A percentile compares a stretch with the other conserved stretches of the same genome.
These are phyloP conservation scores for Erysimum cheiri DNA, from an alignment of 441 rosid genomes.

Conservation along the genomic window DNA sequence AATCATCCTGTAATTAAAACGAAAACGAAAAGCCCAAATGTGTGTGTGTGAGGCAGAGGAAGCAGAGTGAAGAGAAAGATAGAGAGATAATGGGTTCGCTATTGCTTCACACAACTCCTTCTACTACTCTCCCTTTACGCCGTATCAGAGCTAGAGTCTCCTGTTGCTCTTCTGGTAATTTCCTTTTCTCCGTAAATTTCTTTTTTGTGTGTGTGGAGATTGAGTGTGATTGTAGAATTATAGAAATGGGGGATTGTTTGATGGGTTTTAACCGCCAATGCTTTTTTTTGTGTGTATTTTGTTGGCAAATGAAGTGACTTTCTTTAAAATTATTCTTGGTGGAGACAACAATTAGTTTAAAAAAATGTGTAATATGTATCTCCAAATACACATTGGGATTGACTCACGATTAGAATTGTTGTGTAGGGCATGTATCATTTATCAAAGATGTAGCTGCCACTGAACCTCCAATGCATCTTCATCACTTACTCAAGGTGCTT, in stretches of 20 bases:
- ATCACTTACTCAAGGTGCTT: slow-evolving; percentile 70
- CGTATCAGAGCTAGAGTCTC: slow-evolving; percentile 40
- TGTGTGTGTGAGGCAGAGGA: not conserved
- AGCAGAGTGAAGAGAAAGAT: slow-evolving; percentile 1
- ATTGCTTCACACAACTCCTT: slow-evolving; percentile 36
- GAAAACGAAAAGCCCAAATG: slow-evolving; percentile 12
- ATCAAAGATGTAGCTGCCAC: slow-evolving; percentile 73
- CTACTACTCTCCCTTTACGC: slow-evolving; percentile 36
- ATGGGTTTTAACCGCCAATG: not conserved
- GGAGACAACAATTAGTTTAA: slow-evolving; percentile 1
- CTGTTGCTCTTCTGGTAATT: slow-evolving; percentile 42
- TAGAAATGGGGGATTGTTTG: not conserved
- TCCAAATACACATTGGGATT: slow-evolving; percentile 10
- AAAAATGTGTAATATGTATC: not conserved
- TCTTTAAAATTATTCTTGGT: not conserved
- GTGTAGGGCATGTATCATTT: slow-evolving; percentile 72
- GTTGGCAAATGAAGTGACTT: slow-evolving; percentile 17
- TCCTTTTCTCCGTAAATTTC: not conserved
- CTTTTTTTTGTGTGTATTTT: not conserved
- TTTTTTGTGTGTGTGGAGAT: not conserved
- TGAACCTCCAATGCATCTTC: slow-evolving; percentile 74
- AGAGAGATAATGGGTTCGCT: slow-evolving; percentile 42
- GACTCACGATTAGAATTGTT: slow-evolving; percentile 2
- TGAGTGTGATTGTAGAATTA: not conserved
- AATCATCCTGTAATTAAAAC: too few species aligned